Evolutionary conservation across 2,329 filamentous ascomycete species (phyloP), one percentile per base, ranked within the genome.

Genomic region (Colletotrichum neosansevieriae): DNA sequence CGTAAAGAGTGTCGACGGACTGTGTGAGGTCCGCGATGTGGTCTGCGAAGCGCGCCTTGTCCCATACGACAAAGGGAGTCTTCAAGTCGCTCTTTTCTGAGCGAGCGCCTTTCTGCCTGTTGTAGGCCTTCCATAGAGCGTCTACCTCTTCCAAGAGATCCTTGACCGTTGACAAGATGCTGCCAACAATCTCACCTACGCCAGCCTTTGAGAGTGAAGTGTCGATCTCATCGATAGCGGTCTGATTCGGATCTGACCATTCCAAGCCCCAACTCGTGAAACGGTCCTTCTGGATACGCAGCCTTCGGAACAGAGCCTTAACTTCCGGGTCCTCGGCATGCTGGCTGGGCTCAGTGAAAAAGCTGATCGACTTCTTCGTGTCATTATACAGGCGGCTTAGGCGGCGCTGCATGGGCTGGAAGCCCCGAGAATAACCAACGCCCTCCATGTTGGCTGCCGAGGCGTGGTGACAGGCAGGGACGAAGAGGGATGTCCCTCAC

Each of bases 131-230:
- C 86, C 91, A 92, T 66, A 94, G 85, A 6, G 88, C 87, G 75
- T 94, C 92, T 2, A 91, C 90, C 77, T 94, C 92, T 64, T 91
- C 90, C 50, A 94, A 81, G 58, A 93, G 92, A 73, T 94, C 92
- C 75, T 93, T 93, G 76, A 94, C 94, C 57, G 91, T 94, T 15
- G 88, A 88, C 85, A 95, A 89, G 74, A 94, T 92, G 76, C 91
- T 93, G 66, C 89, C 89, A 59, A 94, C 92, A 1, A 93, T 88
- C 76, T 94, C 92, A 67, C 90, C 92, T 63, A 94, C 81, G 21
- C 92, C 92, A 59, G 91, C 90, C 76, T 91, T 90, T 73, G 91
- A 92, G 9, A 91, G 82, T 13, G 88, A 88, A 74, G 90, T 88
- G 74, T 91, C 89, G 70, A 94, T 94, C 77, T 92, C 89, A 74